Evolutionary conservation across 768 basidiomycete genomes (phyloP), one percentile per base, ranked within the genome.

Genomic region (Leucocoprinus birnbaumii): DNA sequence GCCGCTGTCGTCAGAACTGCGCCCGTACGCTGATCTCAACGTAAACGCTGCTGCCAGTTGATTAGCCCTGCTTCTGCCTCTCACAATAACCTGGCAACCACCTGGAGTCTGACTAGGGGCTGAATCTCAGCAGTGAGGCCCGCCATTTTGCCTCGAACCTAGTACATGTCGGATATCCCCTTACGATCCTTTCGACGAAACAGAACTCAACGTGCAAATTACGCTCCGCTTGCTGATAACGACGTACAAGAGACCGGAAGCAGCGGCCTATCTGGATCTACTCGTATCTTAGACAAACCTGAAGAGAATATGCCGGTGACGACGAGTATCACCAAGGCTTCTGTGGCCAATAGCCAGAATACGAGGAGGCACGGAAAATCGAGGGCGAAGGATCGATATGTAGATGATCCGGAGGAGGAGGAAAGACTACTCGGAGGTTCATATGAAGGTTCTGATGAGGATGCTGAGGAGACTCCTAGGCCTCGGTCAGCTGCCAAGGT

Each of bases 81-180:
- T 5, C 63, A 6, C 10, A 24, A 25, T 11, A 5, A 5, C 31
- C 11, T 31, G 5, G 11, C 11, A 31, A 31, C 11, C 11, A 31
- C 31, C 11, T 11, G 5, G 31, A 31, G 11, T 31, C 31, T 31
- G 31, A 31, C 31, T 31, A 31, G 31, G 31, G 31, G 31, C 31
- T 31, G 6, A 31, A 31, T 5, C 11, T 11, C 31, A 5, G 11
- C 21, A 59, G 16, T 24, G 43, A 38, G 41, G 16, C 40, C 21
- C 35, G 42, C 27, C 42, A 44, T 9, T 43, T 22, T 22, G 18
- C 38, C 27, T 22, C 35, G 31, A 31, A 31, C 31, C 6, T 31
- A 31, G 47, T 73, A 69, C 61, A 86, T 85, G 84, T 80, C 85
- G 68, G 86, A 87, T 73, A 89, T 88, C 69, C 86, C 86, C n/a